These are phyloP conservation scores for Phytophthora idaei DNA, from an alignment of 352 stramenopile genomes.

Conservation along the genomic window DNA sequence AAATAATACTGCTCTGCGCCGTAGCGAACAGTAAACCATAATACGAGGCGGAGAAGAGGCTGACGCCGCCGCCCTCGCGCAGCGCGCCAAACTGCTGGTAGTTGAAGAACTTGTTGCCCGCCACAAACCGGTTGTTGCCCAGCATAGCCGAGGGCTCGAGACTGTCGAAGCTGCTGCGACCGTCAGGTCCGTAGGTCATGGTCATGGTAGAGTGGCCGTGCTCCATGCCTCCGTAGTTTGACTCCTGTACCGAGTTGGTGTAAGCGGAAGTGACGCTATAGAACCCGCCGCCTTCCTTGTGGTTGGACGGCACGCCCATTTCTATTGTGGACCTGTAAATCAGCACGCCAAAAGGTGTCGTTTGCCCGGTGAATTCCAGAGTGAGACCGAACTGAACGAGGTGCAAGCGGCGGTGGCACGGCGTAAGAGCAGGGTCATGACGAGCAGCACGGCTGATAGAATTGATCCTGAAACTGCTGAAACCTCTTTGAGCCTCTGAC, in stretches of 20 bases:
- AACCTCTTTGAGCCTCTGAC: slow-evolving; percentile 23
- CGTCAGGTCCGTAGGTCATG: slow-evolving; percentile 32
- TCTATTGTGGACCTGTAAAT: slow-evolving; percentile 6
- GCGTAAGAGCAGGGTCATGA: slow-evolving; percentile 21
- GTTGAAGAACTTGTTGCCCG: slow-evolving; percentile 77
- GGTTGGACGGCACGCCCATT: slow-evolving; percentile 35
- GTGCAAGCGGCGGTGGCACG: not conserved
- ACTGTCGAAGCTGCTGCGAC: slow-evolving; percentile 37
- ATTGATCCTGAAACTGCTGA: slow-evolving; percentile 36
- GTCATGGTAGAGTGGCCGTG: slow-evolving; percentile 34
- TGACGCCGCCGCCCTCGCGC: slow-evolving; percentile 60
- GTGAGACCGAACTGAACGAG: slow-evolving; percentile 30
- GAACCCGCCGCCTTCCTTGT: slow-evolving; percentile 37
- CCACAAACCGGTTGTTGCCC: slow-evolving; percentile 55
- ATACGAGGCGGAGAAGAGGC: slow-evolving; percentile 65
- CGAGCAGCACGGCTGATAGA: slow-evolving; percentile 13
- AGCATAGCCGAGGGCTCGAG: slow-evolving; percentile 33
- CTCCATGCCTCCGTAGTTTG: slow-evolving; percentile 34
- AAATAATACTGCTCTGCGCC: slow-evolving; percentile 57
- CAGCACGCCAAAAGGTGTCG: slow-evolving; percentile 17
- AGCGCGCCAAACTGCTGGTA: slow-evolving; percentile 76
- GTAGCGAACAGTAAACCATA: slow-evolving; percentile 63
- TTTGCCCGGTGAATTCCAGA: slow-evolving; percentile 30
- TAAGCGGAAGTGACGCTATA: slow-evolving; percentile 36
- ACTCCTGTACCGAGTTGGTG: slow-evolving; percentile 34